Evolutionary conservation across 805 yeast genomes (phyloP).

Genomic region (Candida morakotiae): DNA sequence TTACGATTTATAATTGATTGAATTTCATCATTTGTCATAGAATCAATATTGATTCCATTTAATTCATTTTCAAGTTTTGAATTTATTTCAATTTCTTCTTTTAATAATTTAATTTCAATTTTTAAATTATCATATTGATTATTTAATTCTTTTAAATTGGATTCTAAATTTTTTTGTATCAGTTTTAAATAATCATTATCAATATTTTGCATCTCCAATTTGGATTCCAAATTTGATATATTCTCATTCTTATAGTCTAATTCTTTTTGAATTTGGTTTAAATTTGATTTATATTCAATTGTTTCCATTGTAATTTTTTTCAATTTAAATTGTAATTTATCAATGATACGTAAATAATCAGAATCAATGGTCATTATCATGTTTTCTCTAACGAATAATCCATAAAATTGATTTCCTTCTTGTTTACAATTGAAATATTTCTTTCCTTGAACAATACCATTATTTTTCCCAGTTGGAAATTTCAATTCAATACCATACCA

Average conservation of each 20-base stretch:
- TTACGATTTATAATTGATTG: slow-evolving; percentile 26
- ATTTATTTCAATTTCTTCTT: slow-evolving; percentile 34
- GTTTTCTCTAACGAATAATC: slow-evolving; percentile 6
- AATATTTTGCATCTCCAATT: slow-evolving; percentile 27
- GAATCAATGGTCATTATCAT: not conserved
- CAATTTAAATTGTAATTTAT: slow-evolving; percentile 45
- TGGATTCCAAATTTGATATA: slow-evolving; percentile 14
- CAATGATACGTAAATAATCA: slow-evolving; percentile 14
- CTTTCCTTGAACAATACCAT: slow-evolving; percentile 44
- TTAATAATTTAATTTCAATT: slow-evolving; percentile 25
- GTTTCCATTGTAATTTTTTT: slow-evolving; percentile 26
- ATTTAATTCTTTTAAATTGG: slow-evolving; percentile 21
- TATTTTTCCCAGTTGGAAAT: slow-evolving; percentile 40
- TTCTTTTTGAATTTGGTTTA: slow-evolving; percentile 13
- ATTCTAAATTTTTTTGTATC: slow-evolving; percentile 24
- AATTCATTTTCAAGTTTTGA: slow-evolving; percentile 34
- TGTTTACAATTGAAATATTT: slow-evolving; percentile 43
- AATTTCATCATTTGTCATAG: slow-evolving; percentile 14
- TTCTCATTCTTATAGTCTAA: slow-evolving; percentile 6
- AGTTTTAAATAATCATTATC: slow-evolving; percentile 44
- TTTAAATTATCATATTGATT: slow-evolving; percentile 24
- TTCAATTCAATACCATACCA: slow-evolving; percentile 52
- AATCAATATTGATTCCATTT: slow-evolving; percentile 12
- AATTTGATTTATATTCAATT: slow-evolving; percentile 14
- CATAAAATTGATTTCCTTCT: slow-evolving; percentile 17